Evolutionary conservation across 306 rosid genomes (phyloP).

Genomic region (Trifolium repens): DNA sequence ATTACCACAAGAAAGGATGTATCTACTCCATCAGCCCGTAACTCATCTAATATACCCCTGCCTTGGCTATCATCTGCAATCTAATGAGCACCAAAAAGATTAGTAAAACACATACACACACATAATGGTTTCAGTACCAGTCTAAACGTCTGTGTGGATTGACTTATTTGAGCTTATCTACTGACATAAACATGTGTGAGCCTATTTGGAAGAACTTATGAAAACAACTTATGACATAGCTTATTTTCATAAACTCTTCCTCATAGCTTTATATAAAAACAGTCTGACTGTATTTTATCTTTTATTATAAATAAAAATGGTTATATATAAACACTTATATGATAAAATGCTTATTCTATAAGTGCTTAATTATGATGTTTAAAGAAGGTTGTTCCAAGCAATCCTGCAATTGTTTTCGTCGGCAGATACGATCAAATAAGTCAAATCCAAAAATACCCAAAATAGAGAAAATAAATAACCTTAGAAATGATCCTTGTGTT

Average conservation of each 20-base stretch:
- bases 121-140: conserved; percentile 29
- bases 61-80: conserved; percentile 90
- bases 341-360: no score
- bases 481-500: conserved; percentile 79
- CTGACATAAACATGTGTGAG: not conserved
- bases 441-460: no score
- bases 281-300: no score
- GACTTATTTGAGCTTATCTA: not conserved
- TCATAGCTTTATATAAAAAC: no score
- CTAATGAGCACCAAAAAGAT: conserved; percentile 47
- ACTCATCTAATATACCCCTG: conserved; percentile 71
- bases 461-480: conserved; percentile 47
- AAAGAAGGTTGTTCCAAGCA: no score
- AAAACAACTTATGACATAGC: not conserved
- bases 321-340: no score
- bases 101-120: conserved; percentile 1
- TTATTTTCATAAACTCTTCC: no score
- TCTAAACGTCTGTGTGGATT: not conserved
- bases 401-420: no score
- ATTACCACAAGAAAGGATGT: conserved; percentile 79
- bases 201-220: not conserved
- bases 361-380: no score
- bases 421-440: not conserved
- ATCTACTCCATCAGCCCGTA: conserved; percentile 77
- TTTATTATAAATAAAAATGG: no score